A percentile compares a stretch with the other conserved stretches of the same genome.
These are phyloP conservation scores for Dendrothele bispora DNA, from an alignment of 768 basidiomycete genomes.

Conservation along the genomic window DNA sequence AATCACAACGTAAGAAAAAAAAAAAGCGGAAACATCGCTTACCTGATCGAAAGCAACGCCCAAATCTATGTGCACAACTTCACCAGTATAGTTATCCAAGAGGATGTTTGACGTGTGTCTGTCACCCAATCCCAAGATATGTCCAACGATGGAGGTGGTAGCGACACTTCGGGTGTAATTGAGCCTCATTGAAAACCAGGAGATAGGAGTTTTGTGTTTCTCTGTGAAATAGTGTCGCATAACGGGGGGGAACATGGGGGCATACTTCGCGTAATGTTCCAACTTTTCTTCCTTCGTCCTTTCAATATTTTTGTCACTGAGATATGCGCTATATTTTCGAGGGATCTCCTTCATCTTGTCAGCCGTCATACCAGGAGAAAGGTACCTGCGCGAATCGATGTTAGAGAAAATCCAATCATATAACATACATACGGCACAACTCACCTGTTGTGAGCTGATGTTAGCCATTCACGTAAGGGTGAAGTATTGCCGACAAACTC, in stretches of 20 bases:
- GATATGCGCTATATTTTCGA: constrained; percentile 24
- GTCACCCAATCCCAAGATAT: constrained; percentile 90
- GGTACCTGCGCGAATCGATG: constrained; percentile 51
- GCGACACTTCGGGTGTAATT: constrained; percentile 92
- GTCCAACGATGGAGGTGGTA: constrained; percentile 90
- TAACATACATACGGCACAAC: constrained; percentile 14
- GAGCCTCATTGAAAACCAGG: constrained; percentile 91
- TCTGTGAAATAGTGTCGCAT: constrained; percentile 96
- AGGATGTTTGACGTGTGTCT: constrained; percentile 92
- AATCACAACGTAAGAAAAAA: background rate
- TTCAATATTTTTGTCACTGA: constrained; percentile 26
- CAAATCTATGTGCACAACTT: constrained; percentile 93
- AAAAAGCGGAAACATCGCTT: constrained; percentile 12
- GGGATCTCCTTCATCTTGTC: constrained; percentile 33
- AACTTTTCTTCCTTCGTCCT: constrained; percentile 3
- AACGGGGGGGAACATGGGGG: constrained; percentile 68
- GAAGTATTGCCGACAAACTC: constrained; percentile 87
- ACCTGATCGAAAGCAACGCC: constrained; percentile 97
- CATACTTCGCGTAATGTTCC: constrained; percentile 35
- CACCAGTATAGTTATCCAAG: constrained; percentile 78
- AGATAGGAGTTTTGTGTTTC: constrained; percentile 80
- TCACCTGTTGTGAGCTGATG: constrained; percentile 60
- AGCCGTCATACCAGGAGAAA: constrained; percentile 50
- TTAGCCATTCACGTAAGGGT: constrained; percentile 64
- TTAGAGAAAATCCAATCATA: background rate